phyloP scores from a whole-genome alignment of 768 basidiomycete species.

The Suillus ampliporus region DNA sequence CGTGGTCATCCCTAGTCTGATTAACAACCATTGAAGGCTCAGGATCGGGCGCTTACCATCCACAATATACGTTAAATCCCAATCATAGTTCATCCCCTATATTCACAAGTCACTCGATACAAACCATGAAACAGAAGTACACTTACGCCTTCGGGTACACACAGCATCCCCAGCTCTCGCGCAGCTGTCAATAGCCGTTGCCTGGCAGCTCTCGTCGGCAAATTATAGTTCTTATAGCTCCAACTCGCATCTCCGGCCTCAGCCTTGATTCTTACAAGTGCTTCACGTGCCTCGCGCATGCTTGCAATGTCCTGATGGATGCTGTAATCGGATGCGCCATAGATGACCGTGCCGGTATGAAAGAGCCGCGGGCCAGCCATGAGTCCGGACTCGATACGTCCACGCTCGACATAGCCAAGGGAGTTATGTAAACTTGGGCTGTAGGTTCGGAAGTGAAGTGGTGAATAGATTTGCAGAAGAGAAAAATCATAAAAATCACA shows the following conservation, averaged over 20 bases:
- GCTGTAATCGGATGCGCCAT: conserved; percentile 52
- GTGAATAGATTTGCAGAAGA: background rate
- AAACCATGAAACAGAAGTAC: background rate
- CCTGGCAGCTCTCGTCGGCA: conserved; percentile 70
- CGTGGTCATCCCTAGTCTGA: conserved; percentile 69
- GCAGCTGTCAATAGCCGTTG: conserved; percentile 69
- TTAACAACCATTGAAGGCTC: conserved; percentile 4
- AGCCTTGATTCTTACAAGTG: conserved; percentile 68
- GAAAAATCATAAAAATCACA: conserved; percentile 20
- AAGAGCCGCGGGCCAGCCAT: conserved; percentile 76
- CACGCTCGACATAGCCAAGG: conserved; percentile 67
- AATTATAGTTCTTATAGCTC: conserved; percentile 81
- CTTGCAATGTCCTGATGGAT: conserved; percentile 69
- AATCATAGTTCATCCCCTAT: conserved; percentile 77
- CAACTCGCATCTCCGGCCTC: conserved; percentile 74
- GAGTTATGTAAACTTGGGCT: conserved; percentile 73
- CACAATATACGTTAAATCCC: conserved; percentile 81
- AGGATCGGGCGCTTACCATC: conserved; percentile 54
- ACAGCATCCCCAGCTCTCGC: conserved; percentile 67
- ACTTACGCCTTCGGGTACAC: conserved; percentile 71
- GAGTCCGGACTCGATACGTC: conserved; percentile 69
- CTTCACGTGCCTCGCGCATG: conserved; percentile 65
- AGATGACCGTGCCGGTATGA: conserved; percentile 68
- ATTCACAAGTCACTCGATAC: background rate
- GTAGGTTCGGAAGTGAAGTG: conserved; percentile 4